Percentiles rank a stretch among this genome's conserved stretches.
phyloP scores from a whole-genome alignment of 495 filamentous ascomycete species.

The Cercophora samala region DNA sequence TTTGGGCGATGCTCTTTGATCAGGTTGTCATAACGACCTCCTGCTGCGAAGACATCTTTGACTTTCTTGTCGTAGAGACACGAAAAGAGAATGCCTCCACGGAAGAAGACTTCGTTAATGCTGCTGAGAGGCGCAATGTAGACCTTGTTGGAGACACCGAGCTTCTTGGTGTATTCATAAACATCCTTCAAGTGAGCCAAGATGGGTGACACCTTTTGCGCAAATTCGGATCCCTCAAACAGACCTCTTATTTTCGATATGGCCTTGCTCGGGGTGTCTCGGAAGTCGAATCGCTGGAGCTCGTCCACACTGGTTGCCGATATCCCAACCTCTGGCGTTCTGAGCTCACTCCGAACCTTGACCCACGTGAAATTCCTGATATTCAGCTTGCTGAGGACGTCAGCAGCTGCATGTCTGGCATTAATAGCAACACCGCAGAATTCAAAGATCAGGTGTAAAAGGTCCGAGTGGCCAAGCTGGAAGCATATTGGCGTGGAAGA shows the following conservation, averaged over 20 bases:
- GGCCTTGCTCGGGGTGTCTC: constrained; percentile 70
- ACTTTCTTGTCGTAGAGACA: constrained; percentile 83
- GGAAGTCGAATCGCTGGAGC: constrained; percentile 83
- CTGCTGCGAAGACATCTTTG: constrained; percentile 85
- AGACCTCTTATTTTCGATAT: constrained; percentile 67
- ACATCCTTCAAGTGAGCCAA: constrained; percentile 77
- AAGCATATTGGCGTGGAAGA: constrained; percentile 76
- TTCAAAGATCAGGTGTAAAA: constrained; percentile 81
- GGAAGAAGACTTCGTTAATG: constrained; percentile 90
- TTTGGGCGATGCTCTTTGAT: constrained; percentile 68
- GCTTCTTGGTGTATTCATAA: constrained; percentile 68
- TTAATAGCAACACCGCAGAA: constrained; percentile 72
- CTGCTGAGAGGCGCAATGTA: constrained; percentile 84
- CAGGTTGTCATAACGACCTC: constrained; percentile 86
- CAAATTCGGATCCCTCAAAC: constrained; percentile 66
- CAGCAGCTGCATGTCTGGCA: constrained; percentile 69
- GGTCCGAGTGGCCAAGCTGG: constrained; percentile 83
- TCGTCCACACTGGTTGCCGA: constrained; percentile 90
- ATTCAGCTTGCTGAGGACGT: constrained; percentile 83
- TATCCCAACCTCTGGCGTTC: constrained; percentile 73
- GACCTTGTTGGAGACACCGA: constrained; percentile 71
- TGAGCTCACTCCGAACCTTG: constrained; percentile 79
- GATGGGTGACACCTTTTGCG: constrained; percentile 63
- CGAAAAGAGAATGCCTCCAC: constrained; percentile 82
- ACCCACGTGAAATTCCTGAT: constrained; percentile 78